Conservation (phyloP, 306 rosid genomes). For the Trifolium subterraneum region DNA sequence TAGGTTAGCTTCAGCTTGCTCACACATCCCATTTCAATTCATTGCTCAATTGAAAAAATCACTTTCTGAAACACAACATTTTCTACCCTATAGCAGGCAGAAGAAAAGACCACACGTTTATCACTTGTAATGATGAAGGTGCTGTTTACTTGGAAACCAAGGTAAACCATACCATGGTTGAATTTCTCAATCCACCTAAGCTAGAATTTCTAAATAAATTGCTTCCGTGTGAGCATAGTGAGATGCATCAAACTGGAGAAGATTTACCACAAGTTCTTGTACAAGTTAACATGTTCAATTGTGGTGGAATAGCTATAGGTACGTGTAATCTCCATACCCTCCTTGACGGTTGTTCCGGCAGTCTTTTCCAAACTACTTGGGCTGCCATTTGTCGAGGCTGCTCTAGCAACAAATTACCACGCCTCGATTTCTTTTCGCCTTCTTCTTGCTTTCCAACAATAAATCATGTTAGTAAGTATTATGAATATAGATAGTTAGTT, state of each 20-base stretch:
- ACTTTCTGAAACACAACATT: conserved; percentile 51
- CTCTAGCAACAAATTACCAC: neutral
- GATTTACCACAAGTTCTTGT: conserved; percentile 44
- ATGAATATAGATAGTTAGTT: too few species aligned
- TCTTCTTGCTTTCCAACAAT: conserved; percentile 52
- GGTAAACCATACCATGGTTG: conserved; percentile 41
- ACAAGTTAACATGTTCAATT: conserved; percentile 54
- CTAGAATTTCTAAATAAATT: conserved; percentile 43
- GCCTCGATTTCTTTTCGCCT: conserved; percentile 44
- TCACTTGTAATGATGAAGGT: conserved; percentile 62
- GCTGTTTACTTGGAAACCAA: conserved; percentile 52
- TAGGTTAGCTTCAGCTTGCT: too few species aligned
- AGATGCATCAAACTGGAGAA: conserved; percentile 23
- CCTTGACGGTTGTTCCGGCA: conserved; percentile 43
- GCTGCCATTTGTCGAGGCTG: conserved; percentile 36
- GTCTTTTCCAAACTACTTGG: conserved; percentile 49
- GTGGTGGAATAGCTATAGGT: conserved; percentile 63
- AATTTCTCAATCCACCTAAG: conserved; percentile 51
- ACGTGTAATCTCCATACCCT: conserved; percentile 48
- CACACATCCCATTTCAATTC: too few species aligned
- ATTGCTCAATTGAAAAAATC: conserved; percentile 46
- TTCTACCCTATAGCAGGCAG: conserved; percentile 64
- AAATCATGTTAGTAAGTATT: neutral
- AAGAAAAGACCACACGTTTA: conserved; percentile 35
- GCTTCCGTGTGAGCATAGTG: conserved; percentile 48